These are phyloP conservation scores for Candolleomyces aberdarensis DNA, from an alignment of 768 basidiomycete species.

Conservation along the genomic window DNA sequence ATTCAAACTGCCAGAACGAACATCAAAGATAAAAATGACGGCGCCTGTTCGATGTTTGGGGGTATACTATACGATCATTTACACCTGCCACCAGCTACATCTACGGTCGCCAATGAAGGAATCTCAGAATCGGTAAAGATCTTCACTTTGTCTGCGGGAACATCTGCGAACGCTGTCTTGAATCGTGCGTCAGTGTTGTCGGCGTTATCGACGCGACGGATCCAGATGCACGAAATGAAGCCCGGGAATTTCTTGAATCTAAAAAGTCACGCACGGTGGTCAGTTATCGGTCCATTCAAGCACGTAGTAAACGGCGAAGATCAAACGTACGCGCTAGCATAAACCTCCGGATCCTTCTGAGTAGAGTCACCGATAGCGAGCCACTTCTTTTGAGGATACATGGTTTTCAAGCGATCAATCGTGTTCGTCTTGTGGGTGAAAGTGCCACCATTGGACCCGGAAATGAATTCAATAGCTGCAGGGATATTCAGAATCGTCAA, in stretches of 20 bases:
- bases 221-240: constrained; percentile 39
- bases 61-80: background rate
- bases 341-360: constrained; percentile 43
- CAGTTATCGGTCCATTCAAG: background rate
- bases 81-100: constrained; percentile 33
- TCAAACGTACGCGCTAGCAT: constrained; percentile 36
- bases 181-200: constrained; percentile 38
- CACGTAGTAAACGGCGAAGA: background rate
- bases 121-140: constrained; percentile 36
- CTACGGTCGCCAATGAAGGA: constrained; percentile 26
- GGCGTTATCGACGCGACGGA: constrained; percentile 40
- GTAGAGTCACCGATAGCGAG: constrained; percentile 43
- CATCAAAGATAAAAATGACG: background rate
- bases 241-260: constrained; percentile 36
- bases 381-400: constrained; percentile 43
- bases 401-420: constrained; percentile 35
- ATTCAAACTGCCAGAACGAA: background rate
- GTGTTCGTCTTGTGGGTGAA: constrained; percentile 33
- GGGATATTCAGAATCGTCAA: constrained; percentile 31
- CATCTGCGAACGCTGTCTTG: constrained; percentile 30
- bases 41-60: background rate
- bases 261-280: background rate
- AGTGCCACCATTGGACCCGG: constrained; percentile 17
- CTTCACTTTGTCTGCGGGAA: constrained; percentile 30
- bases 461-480: constrained; percentile 24